phyloP scores from a whole-genome alignment of 441 rosid species.

The Pelargonium cotyledonis region DNA sequence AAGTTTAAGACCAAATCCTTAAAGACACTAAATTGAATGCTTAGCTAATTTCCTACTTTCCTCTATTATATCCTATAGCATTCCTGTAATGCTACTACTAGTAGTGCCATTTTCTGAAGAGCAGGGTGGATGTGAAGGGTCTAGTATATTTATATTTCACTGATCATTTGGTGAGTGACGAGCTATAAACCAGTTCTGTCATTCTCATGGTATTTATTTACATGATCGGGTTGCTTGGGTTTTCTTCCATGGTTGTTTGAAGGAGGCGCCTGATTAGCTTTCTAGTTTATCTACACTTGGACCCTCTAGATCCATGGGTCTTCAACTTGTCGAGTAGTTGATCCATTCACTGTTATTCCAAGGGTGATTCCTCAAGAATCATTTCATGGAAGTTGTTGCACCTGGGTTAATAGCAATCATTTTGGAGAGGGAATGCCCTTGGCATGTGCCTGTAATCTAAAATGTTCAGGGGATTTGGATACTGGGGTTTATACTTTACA shows the following conservation, averaged over 20 bases:
- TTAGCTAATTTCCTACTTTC: not conserved
- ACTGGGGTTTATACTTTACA: not conserved
- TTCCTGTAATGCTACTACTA: too few relatives aligned
- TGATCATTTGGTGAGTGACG: not conserved
- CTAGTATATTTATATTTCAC: not conserved
- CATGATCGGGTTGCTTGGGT: not conserved
- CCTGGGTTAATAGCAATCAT: not conserved
- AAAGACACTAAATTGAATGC: not conserved
- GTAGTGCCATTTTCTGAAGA: not conserved
- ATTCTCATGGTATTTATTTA: not conserved
- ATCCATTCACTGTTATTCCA: not conserved
- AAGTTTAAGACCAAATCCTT: conserved; percentile 1
- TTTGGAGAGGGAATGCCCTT: not conserved
- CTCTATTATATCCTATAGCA: not conserved
- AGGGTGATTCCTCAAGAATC: not conserved
- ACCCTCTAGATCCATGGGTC: not conserved
- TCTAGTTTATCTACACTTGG: not conserved
- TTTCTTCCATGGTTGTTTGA: not conserved
- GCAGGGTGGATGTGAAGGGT: not conserved
- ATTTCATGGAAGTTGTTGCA: not conserved
- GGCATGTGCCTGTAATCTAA: not conserved
- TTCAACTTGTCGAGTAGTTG: not conserved
- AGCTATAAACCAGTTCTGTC: not conserved
- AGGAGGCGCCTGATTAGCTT: not conserved
- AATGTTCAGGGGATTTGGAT: not conserved